These are phyloP conservation scores for Fraxinus angustifolia DNA, from an alignment of 305 asterid species.

Conservation along the genomic window DNA sequence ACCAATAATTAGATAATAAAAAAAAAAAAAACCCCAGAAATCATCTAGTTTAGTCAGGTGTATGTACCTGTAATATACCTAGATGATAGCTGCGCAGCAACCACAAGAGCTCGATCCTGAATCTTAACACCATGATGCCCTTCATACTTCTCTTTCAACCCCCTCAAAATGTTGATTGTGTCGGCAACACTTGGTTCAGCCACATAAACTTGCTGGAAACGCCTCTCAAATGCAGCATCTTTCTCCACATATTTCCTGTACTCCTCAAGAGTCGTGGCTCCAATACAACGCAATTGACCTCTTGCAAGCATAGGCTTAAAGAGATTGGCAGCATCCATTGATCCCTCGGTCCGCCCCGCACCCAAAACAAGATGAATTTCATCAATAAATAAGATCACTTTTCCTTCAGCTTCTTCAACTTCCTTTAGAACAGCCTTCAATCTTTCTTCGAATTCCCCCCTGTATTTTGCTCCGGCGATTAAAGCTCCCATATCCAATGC, in stretches of 20 bases:
- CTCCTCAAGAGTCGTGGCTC: slow-evolving; percentile 79
- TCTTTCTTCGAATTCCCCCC: slow-evolving; percentile 89
- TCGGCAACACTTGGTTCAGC: slow-evolving; percentile 80
- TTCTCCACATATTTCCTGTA: slow-evolving; percentile 84
- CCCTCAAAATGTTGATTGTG: slow-evolving; percentile 71
- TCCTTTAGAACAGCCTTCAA: slow-evolving; percentile 75
- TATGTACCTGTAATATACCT: slow-evolving; percentile 70
- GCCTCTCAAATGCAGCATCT: slow-evolving; percentile 92
- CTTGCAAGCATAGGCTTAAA: slow-evolving; percentile 91
- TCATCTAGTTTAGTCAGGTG: neutral
- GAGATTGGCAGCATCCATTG: slow-evolving; percentile 86
- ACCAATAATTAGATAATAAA: no score
- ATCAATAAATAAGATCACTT: slow-evolving; percentile 73
- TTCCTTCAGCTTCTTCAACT: slow-evolving; percentile 87
- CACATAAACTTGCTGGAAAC: slow-evolving; percentile 85
- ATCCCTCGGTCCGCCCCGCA: slow-evolving; percentile 82
- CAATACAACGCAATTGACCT: slow-evolving; percentile 79
- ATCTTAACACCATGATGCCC: slow-evolving; percentile 91
- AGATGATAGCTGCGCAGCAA: slow-evolving; percentile 75
- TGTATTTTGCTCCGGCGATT: slow-evolving; percentile 73
- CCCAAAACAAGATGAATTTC: slow-evolving; percentile 81
- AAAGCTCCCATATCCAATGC: slow-evolving; percentile 91
- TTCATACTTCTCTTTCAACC: slow-evolving; percentile 83
- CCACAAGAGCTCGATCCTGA: slow-evolving; percentile 80
- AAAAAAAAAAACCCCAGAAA: neutral